These are phyloP conservation scores for Aureobasidium sp. DNA, from an alignment of 2,329 filamentous ascomycete genomes.

Conservation along the genomic window DNA sequence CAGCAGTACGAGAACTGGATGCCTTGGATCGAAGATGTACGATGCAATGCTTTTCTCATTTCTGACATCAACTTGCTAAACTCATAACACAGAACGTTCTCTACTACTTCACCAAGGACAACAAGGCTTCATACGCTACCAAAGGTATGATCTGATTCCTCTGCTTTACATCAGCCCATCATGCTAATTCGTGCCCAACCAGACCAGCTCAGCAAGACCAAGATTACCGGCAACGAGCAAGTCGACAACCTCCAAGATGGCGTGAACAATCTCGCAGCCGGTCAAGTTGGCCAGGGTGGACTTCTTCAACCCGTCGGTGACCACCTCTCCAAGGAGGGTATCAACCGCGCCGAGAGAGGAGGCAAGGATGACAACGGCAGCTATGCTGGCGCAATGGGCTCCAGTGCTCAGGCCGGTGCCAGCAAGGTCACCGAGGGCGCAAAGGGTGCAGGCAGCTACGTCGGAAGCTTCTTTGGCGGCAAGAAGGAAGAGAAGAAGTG, in stretches of 20 bases:
- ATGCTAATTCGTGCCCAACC: neutral
- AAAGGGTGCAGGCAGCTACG: constrained; percentile 28
- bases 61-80: no score
- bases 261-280: constrained; percentile 54
- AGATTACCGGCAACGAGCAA: constrained; percentile 60
- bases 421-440: constrained; percentile 25
- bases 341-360: constrained; percentile 58
- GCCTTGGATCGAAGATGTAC: constrained; percentile 63
- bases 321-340: constrained; percentile 54
- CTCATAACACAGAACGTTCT: constrained; percentile 43
- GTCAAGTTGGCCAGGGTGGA: constrained; percentile 62
- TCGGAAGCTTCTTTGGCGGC: constrained; percentile 28
- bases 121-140: constrained; percentile 65
- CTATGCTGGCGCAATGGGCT: constrained; percentile 36
- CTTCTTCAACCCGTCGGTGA: constrained; percentile 59
- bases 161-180: neutral
- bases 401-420: constrained; percentile 26
- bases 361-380: constrained; percentile 56
- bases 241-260: constrained; percentile 63
- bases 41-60: constrained; percentile 24
- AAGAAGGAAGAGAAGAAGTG: constrained; percentile 26
- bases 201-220: constrained; percentile 54
- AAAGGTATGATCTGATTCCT: constrained; percentile 48
- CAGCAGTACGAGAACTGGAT: constrained; percentile 68
- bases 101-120: constrained; percentile 66